These are phyloP conservation scores for Solidago caesia DNA, from an alignment of 129 eudicot species.

Conservation along the genomic window DNA sequence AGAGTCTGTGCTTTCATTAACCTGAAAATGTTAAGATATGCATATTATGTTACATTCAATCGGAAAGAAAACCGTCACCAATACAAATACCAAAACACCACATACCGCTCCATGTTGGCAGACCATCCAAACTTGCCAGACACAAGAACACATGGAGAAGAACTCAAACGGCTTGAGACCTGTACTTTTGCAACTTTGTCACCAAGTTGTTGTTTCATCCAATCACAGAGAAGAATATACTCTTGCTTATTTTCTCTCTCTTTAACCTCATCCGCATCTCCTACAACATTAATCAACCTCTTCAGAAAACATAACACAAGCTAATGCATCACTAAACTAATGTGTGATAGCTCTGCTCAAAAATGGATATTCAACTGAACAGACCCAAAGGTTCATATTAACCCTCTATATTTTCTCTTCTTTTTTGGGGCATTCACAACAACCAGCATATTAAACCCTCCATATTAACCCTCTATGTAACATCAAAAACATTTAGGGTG, in stretches of 20 bases:
- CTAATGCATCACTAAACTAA: neutral
- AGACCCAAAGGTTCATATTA: neutral
- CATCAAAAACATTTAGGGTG: neutral
- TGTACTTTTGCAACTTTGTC: slow-evolving; percentile 97
- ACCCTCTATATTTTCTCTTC: neutral
- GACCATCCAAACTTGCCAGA: slow-evolving; percentile 99
- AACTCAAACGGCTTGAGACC: slow-evolving; percentile 86
- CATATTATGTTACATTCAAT: neutral
- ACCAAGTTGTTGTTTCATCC: slow-evolving; percentile 97
- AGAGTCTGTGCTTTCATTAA: slow-evolving; percentile 93
- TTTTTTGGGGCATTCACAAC: neutral
- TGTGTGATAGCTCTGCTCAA: neutral
- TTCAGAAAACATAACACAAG: neutral
- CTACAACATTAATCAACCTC: slow-evolving; percentile 27
- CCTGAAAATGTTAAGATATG: slow-evolving; percentile 29
- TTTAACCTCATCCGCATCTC: slow-evolving; percentile 85
- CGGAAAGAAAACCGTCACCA: neutral
- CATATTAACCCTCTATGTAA: too few species aligned
- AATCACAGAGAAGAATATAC: slow-evolving; percentile 78
- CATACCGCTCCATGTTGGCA: slow-evolving; percentile 97
- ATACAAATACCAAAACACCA: neutral
- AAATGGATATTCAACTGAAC: neutral
- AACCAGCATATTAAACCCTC: neutral
- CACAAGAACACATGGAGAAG: slow-evolving; percentile 97
- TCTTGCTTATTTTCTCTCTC: slow-evolving; percentile 92